Evolutionary conservation across 495 filamentous ascomycete genomes (phyloP), one percentile per base, ranked within the genome.

Genomic region (Lichina pygmaea): DNA sequence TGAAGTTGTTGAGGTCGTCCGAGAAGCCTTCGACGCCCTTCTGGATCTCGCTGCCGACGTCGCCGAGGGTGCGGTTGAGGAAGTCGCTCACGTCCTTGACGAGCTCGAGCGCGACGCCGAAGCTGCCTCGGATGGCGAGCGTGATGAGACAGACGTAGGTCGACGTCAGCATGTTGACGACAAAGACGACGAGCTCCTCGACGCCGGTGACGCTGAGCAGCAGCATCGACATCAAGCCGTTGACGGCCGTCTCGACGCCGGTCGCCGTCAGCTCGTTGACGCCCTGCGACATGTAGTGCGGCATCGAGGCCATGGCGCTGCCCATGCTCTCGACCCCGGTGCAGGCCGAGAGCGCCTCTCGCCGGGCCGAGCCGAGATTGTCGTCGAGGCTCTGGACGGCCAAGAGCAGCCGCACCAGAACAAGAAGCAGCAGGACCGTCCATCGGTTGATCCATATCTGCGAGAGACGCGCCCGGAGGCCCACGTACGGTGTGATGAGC

Each of bases 361-460:
- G 60, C 53, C 81, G 73, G 38, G 91, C 89, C 37, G 72, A 70
- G 15, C 53, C 71, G 54, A 95, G 67, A 55, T 84, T 73, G 45
- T 68, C 61, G 52, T 89, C 66, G 44, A 93, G 63, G 51, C 68
- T 67, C 34, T 66, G 62, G 34, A 79, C 67, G 15, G 85, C 76
- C 42, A 97, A 58, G 43, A 97, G 60, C 47, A 83, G 66, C 42
- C 89, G 72, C 49, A 77, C 72, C 17, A 97, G 71, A 15, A 95
- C 72, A 44, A 97, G 70, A 39, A 92, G 55, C 8, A 97, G 64
- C 41, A 97, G 68, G 46, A 97, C 66, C 38, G 89, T 94, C 91
- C 91, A 97, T 60, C 78, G 68, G 66, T 95, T 95, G 65, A 95
- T 77, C 84, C 85, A 93, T 55, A 83, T 64, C 66, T 97, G 89